Base-by-base conservation (phyloP, 2,329 filamentous ascomycete species). In the Fusarium sp. region DNA sequence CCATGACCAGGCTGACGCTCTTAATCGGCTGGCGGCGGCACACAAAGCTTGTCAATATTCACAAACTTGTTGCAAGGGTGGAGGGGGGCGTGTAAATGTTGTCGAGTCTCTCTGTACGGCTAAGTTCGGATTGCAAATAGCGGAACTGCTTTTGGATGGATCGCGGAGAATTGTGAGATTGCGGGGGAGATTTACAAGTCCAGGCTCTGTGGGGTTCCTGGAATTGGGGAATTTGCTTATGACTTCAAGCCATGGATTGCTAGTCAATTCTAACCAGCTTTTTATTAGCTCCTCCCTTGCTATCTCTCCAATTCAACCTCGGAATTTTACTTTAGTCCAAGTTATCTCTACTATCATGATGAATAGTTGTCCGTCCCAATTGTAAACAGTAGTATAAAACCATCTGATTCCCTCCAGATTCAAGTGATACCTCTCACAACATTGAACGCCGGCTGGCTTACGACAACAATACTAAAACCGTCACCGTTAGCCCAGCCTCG, bases 101-200 rank as follows among this genome's bases (percentile, higher is more conserved):
- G 18, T 38, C 22, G 42, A 63, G 53, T 59, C 58, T 66, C 9
- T 46, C n/a, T n/a, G 20, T 57, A 24, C 75, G 75, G 75, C 67
- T 76, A 76, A 68, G 71, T 76, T 76, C 75, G 75, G 75, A 76
- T 76, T 76, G 71, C 64, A 73, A 74, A 75, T 75, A 42, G 73
- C 74, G 74, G 73, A 76, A 74, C 60, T 66, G 63, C 65, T 50
- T 67, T 67, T 66, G 61, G 50, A 53, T 43, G 27, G 68, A 73
- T 71, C 58, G 52, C 53, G 68, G 71, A 59, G 60, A 55, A 71
- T 30, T 38, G 42, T 24, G 46, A 64, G 59, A 49, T 55, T 50
- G 59, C 45, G 66, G 69, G 69, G 68, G 53, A 63, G 46, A 40
- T 63, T 58, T 22, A 32, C 42, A 27, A 12, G 25, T 16, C 30